Evolutionary conservation across 139 green algal genomes (phyloP).

Genomic region (Deuterostichococcus epilithicus): DNA sequence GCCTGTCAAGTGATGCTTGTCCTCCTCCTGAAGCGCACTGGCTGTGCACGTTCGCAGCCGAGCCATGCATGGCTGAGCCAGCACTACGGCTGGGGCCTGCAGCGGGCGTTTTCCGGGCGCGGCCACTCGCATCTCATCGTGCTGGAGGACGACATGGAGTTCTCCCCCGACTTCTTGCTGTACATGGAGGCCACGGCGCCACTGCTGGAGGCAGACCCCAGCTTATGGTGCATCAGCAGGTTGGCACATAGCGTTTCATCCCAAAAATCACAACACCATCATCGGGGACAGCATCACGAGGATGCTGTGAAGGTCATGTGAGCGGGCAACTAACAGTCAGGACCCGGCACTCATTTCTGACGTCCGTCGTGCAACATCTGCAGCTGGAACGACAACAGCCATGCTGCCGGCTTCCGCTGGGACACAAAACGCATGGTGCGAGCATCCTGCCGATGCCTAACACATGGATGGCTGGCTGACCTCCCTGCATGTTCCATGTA

Average conservation of each 20-base stretch:
- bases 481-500: no score
- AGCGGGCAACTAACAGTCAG: no score
- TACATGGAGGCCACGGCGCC: constrained; percentile 31
- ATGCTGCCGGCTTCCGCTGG: constrained; percentile 22
- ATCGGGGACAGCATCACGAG: no score
- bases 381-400: constrained; percentile 64
- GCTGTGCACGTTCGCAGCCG: constrained; percentile 16
- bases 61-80: constrained; percentile 40
- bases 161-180: constrained; percentile 44
- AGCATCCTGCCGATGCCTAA: no score
- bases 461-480: no score
- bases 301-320: no score
- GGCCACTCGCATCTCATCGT: constrained; percentile 39
- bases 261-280: no score
- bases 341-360: no score
- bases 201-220: constrained; percentile 42
- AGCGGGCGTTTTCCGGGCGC: constrained; percentile 21
- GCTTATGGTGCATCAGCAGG: constrained; percentile 44
- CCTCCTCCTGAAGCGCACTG: neutral
- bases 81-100: constrained; percentile 44
- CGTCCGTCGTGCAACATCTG: no score
- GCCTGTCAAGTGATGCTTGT: neutral
- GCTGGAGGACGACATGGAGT: constrained; percentile 53
- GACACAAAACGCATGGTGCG: constrained; percentile 23
- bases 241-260: no score